phyloP scores from a whole-genome alignment of 164 flowering plant genomes.

The Vitis vinifera region ASM3070453v1 NC_081818.1:4214001-4214500 shows the following conservation, averaged over 20 bases:
- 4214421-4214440: slow-evolving; percentile 2
- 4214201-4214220: background rate
- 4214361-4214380: background rate
- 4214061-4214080: too few relatives aligned
- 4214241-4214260: too few relatives aligned
- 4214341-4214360: slow-evolving; percentile 16
- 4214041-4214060: too few relatives aligned
- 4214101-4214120: too few relatives aligned
- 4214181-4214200: slow-evolving; percentile 4
- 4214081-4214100: too few relatives aligned
- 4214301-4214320: slow-evolving; percentile 14
- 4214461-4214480: background rate
- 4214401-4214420: slow-evolving; percentile 17
- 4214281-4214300: slow-evolving; percentile 18
- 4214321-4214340: slow-evolving; percentile 23
- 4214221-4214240: background rate
- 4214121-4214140: too few relatives aligned
- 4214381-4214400: slow-evolving; percentile 31
- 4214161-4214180: slow-evolving; percentile 2
- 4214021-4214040: too few relatives aligned
- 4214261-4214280: slow-evolving; percentile 9
- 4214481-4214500: background rate
- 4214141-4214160: background rate
- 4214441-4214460: background rate
- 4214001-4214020: too few relatives aligned